These are phyloP conservation scores for Haplographium delicatum DNA, from an alignment of 495 filamentous ascomycete genomes.

Conservation along the genomic window DNA sequence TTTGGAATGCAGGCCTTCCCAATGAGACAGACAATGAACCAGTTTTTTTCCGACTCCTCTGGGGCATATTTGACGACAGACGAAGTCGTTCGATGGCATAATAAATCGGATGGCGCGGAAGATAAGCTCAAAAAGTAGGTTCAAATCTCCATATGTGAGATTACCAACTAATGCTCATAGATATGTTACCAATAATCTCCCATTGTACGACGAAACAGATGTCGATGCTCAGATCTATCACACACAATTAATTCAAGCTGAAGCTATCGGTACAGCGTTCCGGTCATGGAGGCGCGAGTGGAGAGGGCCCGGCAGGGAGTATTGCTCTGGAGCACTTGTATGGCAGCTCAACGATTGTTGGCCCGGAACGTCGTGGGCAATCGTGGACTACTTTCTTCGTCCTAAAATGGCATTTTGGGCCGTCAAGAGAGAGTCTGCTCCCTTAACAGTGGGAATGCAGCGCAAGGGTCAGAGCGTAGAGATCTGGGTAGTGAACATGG, in stretches of 20 bases:
- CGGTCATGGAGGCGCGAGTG: constrained; percentile 5
- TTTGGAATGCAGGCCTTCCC: constrained; percentile 3
- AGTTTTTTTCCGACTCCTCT: not conserved
- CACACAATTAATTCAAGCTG: constrained; percentile 3
- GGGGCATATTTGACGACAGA: constrained; percentile 1
- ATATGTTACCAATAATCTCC: too few relatives aligned
- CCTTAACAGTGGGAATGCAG: not conserved
- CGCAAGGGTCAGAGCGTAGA: not conserved
- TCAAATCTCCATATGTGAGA: too few relatives aligned
- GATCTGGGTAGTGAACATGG: too few relatives aligned
- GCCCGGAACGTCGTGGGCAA: constrained; percentile 2
- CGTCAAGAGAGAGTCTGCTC: not conserved
- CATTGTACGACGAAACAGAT: too few relatives aligned
- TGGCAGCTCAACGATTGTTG: constrained; percentile 8
- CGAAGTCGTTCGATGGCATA: not conserved
- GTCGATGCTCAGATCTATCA: constrained; percentile 1
- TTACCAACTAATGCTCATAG: too few relatives aligned
- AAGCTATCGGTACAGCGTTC: not conserved
- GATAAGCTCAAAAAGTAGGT: constrained; percentile 3
- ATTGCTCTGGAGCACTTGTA: not conserved
- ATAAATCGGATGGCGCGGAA: not conserved
- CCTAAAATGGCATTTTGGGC: constrained; percentile 4
- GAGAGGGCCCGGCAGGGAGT: too few relatives aligned
- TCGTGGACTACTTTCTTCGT: constrained; percentile 6
- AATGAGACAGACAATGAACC: not conserved